Base-by-base conservation (phyloP, 1,284 basidiomycete species). In the Kwoniella shivajii region DNA sequence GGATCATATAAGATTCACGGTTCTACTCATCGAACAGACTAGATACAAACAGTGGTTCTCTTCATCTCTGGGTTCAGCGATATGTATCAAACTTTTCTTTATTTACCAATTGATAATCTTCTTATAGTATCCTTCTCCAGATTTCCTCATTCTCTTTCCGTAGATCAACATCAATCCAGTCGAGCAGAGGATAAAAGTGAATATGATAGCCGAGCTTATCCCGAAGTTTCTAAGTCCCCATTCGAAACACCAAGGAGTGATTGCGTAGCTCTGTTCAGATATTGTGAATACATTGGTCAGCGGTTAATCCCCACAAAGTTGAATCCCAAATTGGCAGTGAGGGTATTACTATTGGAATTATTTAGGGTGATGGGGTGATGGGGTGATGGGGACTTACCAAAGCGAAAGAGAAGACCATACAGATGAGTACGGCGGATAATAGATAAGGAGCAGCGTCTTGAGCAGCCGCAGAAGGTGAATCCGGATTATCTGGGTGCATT, bases 231-330 rank as follows among this genome's bases (percentile, higher is more conserved):
- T 46, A 31, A 58, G 55, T 33, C 58, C 58, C 34, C 56, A 53
- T 26, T 46, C 54, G 26, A 63, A 55, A 16, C 52, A 47, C 63
- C 63, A 65, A 5, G 63, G 63, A 16, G 63, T 66, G 47, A 65
- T 57, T 18, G 54, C 56, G 45, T 65, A 65, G 27, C 46, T 43
- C 60, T 62, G 42, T 44, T 5, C n/a, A n/a, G n/a, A n/a, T n/a
- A n/a, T n/a, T n/a, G n/a, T n/a, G n/a, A n/a, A n/a, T n/a, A n/a
- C n/a, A n/a, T n/a, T n/a, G n/a, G n/a, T n/a, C n/a, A n/a, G n/a
- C n/a, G n/a, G n/a, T n/a, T n/a, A n/a, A n/a, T n/a, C n/a, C n/a
- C n/a, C n/a, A n/a, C n/a, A n/a, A n/a, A n/a, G n/a, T n/a, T n/a
- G n/a, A n/a, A n/a, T n/a, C n/a, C n/a, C n/a, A n/a, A n/a, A n/a